Conservation (phyloP, 176 grass and related monocot genomes). For the Panicum miliaceum region DNA sequence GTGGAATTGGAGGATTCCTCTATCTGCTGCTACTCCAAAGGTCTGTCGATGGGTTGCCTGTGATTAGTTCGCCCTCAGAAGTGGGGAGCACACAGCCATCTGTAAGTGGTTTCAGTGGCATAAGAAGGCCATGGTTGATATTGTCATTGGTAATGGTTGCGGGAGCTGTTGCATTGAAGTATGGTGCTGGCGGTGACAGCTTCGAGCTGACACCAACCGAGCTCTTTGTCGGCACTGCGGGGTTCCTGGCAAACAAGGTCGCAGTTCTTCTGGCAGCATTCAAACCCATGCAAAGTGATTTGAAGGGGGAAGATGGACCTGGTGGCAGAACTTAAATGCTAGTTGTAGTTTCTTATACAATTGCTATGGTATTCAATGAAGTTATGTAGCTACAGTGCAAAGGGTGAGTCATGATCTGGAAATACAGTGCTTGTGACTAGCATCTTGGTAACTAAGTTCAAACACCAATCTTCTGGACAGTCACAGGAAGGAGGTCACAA, state of each 20-base stretch:
- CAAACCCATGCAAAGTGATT: constrained; percentile 73
- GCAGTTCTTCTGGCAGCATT: constrained; percentile 77
- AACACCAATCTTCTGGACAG: not conserved
- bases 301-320: constrained; percentile 42
- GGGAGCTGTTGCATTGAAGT: constrained; percentile 57
- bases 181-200: constrained; percentile 53
- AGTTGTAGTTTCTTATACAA: not conserved
- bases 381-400: not conserved
- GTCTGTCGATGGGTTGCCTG: constrained; percentile 73
- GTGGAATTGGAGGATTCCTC: constrained; percentile 81
- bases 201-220: constrained; percentile 58
- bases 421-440: not conserved
- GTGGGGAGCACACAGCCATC: constrained; percentile 26
- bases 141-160: constrained; percentile 56
- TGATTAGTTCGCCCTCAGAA: constrained; percentile 47
- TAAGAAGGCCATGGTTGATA: constrained; percentile 81
- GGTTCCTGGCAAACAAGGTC: constrained; percentile 74
- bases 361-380: constrained; percentile 6
- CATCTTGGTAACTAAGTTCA: not conserved
- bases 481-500: not conserved
- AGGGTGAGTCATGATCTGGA: not conserved
- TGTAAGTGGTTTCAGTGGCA: constrained; percentile 28
- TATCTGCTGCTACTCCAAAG: constrained; percentile 81
- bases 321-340: not conserved
- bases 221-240: constrained; percentile 63